Percentiles rank a stretch among this genome's conserved stretches.
These are phyloP conservation scores for Avena sativa DNA, from an alignment of 176 grass and related monocot species.

Conservation along the genomic window DNA sequence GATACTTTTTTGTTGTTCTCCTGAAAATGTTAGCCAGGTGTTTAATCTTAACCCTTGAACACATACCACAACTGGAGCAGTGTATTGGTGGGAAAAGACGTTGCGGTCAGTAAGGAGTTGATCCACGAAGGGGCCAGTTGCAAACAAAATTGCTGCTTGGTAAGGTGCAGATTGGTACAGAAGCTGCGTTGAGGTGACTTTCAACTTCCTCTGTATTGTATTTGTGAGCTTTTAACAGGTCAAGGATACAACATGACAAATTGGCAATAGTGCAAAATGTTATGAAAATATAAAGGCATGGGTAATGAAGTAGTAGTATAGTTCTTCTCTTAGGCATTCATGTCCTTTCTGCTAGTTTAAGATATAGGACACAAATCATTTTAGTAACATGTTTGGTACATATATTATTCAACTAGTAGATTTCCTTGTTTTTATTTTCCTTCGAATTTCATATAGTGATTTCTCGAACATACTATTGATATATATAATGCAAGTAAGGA, in stretches of 20 bases:
- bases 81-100: slow-evolving; percentile 73
- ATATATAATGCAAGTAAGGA: neutral
- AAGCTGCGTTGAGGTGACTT: slow-evolving; percentile 87
- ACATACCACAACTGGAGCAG: slow-evolving; percentile 66
- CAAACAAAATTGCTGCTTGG: slow-evolving; percentile 77
- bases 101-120: slow-evolving; percentile 71
- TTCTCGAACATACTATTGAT: neutral
- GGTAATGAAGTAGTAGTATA: neutral
- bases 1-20: neutral
- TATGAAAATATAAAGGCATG: neutral
- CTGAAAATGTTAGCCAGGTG: neutral
- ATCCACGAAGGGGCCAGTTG: slow-evolving; percentile 80
- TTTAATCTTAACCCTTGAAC: neutral
- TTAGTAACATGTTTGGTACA: neutral
- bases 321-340: neutral
- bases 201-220: slow-evolving; percentile 93
- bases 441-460: neutral
- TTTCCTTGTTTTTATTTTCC: neutral
- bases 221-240: slow-evolving; percentile 78
- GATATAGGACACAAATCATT: neutral
- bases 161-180: slow-evolving; percentile 89
- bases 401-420: neutral
- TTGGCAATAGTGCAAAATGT: neutral
- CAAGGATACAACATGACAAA: slow-evolving; percentile 49
- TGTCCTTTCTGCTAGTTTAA: neutral